phyloP scores from a whole-genome alignment of 179 eudicot genomes.

The Heliamphora ciliata region DNA sequence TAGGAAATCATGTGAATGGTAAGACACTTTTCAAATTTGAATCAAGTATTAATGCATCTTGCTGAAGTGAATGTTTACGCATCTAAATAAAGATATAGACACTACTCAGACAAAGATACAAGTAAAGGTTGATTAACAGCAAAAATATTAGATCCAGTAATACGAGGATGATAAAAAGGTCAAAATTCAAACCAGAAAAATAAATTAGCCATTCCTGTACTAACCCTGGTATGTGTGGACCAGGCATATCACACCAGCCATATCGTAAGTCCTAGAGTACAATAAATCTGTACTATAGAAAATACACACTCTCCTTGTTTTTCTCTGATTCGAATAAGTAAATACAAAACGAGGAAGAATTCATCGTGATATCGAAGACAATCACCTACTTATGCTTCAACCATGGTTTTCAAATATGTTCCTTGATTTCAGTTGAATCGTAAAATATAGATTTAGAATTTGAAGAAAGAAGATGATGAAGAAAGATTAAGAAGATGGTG shows the following conservation, averaged over 20 bases:
- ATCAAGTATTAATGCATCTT: neutral
- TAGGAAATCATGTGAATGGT: neutral
- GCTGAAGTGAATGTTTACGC: neutral
- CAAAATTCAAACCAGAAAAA: neutral
- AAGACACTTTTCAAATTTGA: neutral
- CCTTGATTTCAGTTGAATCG: no score
- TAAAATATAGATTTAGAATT: no score
- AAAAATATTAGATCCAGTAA: neutral
- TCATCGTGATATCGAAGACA: neutral
- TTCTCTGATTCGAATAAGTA: conserved; percentile 5
- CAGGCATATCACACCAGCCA: neutral
- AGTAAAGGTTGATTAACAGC: neutral
- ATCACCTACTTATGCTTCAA: no score
- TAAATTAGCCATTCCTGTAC: neutral
- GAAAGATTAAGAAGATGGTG: no score
- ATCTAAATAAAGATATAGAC: neutral
- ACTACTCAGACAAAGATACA: neutral
- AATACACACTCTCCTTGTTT: neutral
- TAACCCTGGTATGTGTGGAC: neutral
- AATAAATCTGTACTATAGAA: neutral
- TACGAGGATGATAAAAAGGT: neutral
- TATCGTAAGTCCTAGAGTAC: neutral
- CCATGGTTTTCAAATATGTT: no score
- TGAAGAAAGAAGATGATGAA: no score
- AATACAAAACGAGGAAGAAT: neutral